Conservation (phyloP, 495 filamentous ascomycete genomes). For the Sabuloglossum arenarium region DNA sequence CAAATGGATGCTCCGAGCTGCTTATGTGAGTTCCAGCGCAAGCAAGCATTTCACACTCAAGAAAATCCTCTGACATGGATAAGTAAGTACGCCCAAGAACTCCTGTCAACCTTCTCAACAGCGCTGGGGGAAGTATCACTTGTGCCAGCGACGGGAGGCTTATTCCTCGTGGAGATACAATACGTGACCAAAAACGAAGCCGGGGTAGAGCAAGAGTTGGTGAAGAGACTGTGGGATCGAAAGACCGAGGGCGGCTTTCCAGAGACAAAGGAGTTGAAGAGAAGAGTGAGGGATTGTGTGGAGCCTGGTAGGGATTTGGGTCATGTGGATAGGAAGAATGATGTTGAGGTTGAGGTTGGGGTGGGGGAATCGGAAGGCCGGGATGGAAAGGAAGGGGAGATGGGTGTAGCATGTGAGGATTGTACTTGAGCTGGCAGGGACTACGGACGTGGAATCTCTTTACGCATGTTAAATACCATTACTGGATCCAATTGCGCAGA, state of each 20-base stretch:
- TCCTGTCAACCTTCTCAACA: slow-evolving; percentile 84
- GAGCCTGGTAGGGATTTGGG: slow-evolving; percentile 59
- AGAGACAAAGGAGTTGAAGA: slow-evolving; percentile 83
- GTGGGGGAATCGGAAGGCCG: slow-evolving; percentile 4
- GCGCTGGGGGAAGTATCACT: slow-evolving; percentile 81
- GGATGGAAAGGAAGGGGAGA: neutral
- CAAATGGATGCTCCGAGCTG: slow-evolving; percentile 68
- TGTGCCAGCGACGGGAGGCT: slow-evolving; percentile 62
- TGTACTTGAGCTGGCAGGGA: too few relatives aligned
- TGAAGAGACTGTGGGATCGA: slow-evolving; percentile 64
- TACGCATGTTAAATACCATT: too few relatives aligned
- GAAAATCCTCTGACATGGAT: neutral
- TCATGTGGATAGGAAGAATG: slow-evolving; percentile 45
- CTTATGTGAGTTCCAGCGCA: slow-evolving; percentile 36
- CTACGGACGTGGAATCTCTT: too few relatives aligned
- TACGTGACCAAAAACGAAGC: slow-evolving; percentile 11
- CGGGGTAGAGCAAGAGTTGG: slow-evolving; percentile 9
- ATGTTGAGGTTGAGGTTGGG: slow-evolving; percentile 15
- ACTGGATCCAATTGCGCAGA: too few relatives aligned
- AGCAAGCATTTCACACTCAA: neutral
- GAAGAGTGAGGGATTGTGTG: slow-evolving; percentile 65
- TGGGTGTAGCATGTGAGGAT: slow-evolving; percentile 23
- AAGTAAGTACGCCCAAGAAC: slow-evolving; percentile 75
- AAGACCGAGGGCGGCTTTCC: slow-evolving; percentile 82
- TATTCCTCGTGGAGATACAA: slow-evolving; percentile 52